Percentiles rank a stretch among this genome's conserved stretches.
These are phyloP conservation scores for Castanea crenata DNA, from an alignment of 306 rosid species.

Conservation along the genomic window DNA sequence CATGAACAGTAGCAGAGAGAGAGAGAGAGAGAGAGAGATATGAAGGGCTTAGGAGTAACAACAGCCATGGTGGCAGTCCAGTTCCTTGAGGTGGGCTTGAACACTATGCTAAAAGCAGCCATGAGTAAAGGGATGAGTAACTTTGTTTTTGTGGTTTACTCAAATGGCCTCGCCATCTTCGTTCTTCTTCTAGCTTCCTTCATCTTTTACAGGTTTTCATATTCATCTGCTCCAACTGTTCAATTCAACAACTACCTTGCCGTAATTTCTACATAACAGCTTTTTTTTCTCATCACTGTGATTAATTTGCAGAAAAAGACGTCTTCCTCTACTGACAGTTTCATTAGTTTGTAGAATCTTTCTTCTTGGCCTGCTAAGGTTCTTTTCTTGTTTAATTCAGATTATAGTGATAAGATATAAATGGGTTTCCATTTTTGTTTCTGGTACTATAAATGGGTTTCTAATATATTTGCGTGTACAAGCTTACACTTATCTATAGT, in stretches of 20 bases:
- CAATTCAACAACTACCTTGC: not conserved
- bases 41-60: slow-evolving; percentile 24
- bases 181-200: slow-evolving; percentile 33
- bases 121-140: slow-evolving; percentile 31
- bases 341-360: slow-evolving; percentile 25
- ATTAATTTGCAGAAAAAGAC: slow-evolving; percentile 22
- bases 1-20: not conserved
- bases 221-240: not conserved
- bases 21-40: not conserved
- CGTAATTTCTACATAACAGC: not conserved
- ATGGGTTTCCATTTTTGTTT: not conserved
- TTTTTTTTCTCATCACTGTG: not conserved
- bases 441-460: not conserved
- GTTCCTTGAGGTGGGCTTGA: slow-evolving; percentile 27
- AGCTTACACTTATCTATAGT: not conserved
- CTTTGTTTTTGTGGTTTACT: slow-evolving; percentile 30
- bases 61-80: slow-evolving; percentile 32
- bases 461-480: not conserved
- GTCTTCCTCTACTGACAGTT: slow-evolving; percentile 22
- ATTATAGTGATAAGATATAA: no score
- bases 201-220: slow-evolving; percentile 28
- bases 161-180: slow-evolving; percentile 35
- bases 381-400: not conserved
- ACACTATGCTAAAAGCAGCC: slow-evolving; percentile 36
- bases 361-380: slow-evolving; percentile 31